phyloP scores from a whole-genome alignment of 345 rosid species.

The Gossypium mustelinum region DNA sequence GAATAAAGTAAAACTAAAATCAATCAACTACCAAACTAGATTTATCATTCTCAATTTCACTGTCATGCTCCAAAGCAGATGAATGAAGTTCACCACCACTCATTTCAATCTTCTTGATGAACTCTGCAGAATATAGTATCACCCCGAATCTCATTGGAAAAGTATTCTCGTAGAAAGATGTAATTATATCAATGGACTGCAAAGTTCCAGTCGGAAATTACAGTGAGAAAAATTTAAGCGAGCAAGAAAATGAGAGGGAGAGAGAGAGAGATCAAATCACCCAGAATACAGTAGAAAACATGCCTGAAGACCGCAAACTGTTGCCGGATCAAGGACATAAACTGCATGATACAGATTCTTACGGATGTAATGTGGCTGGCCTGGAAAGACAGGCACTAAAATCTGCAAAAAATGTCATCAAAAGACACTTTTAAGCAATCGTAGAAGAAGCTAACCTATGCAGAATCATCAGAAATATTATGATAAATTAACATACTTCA shows the following conservation, averaged over 20 bases:
- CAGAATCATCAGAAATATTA: slow-evolving; percentile 20
- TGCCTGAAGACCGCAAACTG: slow-evolving; percentile 61
- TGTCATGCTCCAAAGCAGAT: slow-evolving; percentile 31
- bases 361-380: slow-evolving; percentile 88
- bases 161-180: slow-evolving; percentile 70
- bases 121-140: slow-evolving; percentile 64
- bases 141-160: slow-evolving; percentile 92
- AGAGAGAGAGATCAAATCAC: slow-evolving; percentile 13
- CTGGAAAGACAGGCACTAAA: slow-evolving; percentile 89
- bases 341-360: slow-evolving; percentile 97
- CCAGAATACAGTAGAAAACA: slow-evolving; percentile 9
- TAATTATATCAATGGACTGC: slow-evolving; percentile 76
- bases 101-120: slow-evolving; percentile 57
- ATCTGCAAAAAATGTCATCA: slow-evolving; percentile 46
- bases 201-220: slow-evolving; percentile 25
- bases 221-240: slow-evolving; percentile 7
- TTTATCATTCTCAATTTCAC: slow-evolving; percentile 59
- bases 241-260: background rate
- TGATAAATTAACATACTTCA: slow-evolving; percentile 46
- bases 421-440: slow-evolving; percentile 3
- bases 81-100: slow-evolving; percentile 47
- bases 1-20: slow-evolving; percentile 1
- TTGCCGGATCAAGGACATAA: slow-evolving; percentile 86
- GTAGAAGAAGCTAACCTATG: slow-evolving; percentile 15
- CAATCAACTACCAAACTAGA: slow-evolving; percentile 75